phyloP scores from a whole-genome alignment of 805 yeast species.

The Schizosaccharomyces octosporus region DNA sequence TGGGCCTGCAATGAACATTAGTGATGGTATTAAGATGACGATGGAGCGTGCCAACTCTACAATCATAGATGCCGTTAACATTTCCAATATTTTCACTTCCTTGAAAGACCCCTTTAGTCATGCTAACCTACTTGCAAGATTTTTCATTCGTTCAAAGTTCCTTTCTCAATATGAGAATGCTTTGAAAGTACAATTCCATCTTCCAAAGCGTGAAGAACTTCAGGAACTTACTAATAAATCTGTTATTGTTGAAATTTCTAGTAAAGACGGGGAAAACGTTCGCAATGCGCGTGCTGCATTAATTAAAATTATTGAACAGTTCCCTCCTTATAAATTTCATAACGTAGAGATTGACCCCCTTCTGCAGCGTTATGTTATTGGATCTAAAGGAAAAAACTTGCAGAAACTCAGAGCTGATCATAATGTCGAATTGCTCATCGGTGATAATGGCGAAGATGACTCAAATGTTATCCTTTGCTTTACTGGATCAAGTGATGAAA shows the following conservation, averaged over 20 bases:
- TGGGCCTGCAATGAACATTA: conserved; percentile 26
- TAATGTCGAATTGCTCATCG: conserved; percentile 28
- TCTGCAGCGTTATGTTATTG: conserved; percentile 25
- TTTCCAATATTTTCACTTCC: conserved; percentile 63
- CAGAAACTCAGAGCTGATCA: conserved; percentile 15
- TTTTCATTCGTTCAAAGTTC: conserved; percentile 19
- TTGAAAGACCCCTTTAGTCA: conserved; percentile 34
- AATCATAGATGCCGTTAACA: conserved; percentile 45
- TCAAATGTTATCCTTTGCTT: conserved; percentile 29
- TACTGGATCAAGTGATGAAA: conserved; percentile 18
- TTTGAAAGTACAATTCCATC: conserved; percentile 20
- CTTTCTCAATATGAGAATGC: conserved; percentile 19
- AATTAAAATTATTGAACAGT: conserved; percentile 45
- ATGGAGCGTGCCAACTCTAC: conserved; percentile 33
- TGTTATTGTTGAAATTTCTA: conserved; percentile 40
- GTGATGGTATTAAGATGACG: conserved; percentile 38
- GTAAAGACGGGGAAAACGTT: conserved; percentile 23
- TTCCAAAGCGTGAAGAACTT: conserved; percentile 25
- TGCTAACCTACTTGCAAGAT: conserved; percentile 50
- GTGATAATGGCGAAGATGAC: conserved; percentile 18
- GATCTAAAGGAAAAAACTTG: conserved; percentile 12
- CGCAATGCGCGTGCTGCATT: conserved; percentile 49
- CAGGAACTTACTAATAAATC: conserved; percentile 16
- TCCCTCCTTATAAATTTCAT: conserved; percentile 40
- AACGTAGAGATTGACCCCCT: conserved; percentile 36